These are phyloP conservation scores for Pythium vanterpoolii DNA, from an alignment of 352 stramenopile species.

Conservation along the genomic window DNA sequence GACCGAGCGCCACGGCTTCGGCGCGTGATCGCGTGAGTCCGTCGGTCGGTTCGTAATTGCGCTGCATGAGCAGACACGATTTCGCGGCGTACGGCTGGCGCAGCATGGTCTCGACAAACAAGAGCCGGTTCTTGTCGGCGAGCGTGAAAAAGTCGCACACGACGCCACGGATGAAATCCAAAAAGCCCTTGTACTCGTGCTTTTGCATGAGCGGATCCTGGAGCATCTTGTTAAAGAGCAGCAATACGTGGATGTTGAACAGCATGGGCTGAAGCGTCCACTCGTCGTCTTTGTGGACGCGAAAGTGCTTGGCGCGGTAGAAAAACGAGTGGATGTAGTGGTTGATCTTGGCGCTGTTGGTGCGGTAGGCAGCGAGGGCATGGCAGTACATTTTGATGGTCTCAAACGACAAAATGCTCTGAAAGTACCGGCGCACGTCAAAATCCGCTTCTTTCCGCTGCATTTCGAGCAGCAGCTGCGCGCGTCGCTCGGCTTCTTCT, in stretches of 20 bases:
- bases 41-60: conserved; percentile 69
- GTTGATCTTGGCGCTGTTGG: conserved; percentile 81
- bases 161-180: conserved; percentile 78
- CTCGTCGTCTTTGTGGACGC: conserved; percentile 65
- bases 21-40: conserved; percentile 59
- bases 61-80: conserved; percentile 69
- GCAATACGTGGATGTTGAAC: conserved; percentile 79
- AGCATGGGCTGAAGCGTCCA: conserved; percentile 86
- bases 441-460: conserved; percentile 86
- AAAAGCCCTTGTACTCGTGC: conserved; percentile 62
- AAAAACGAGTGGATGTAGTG: conserved; percentile 89
- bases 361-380: conserved; percentile 63
- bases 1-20: conserved; percentile 56
- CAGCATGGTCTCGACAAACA: conserved; percentile 76
- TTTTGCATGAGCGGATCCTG: conserved; percentile 67
- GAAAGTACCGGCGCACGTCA: conserved; percentile 81
- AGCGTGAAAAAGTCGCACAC: conserved; percentile 80
- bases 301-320: conserved; percentile 80
- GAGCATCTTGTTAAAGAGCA: conserved; percentile 85
- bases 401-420: conserved; percentile 72
- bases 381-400: conserved; percentile 85
- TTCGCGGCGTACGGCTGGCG: conserved; percentile 68
- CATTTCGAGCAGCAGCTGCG: conserved; percentile 76
- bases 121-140: conserved; percentile 71
- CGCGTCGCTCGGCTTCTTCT: conserved; percentile 66